Evolutionary conservation across 805 yeast species (phyloP), one percentile per base, ranked within the genome.

Genomic region (Wickerhamomyces silvicola): DNA sequence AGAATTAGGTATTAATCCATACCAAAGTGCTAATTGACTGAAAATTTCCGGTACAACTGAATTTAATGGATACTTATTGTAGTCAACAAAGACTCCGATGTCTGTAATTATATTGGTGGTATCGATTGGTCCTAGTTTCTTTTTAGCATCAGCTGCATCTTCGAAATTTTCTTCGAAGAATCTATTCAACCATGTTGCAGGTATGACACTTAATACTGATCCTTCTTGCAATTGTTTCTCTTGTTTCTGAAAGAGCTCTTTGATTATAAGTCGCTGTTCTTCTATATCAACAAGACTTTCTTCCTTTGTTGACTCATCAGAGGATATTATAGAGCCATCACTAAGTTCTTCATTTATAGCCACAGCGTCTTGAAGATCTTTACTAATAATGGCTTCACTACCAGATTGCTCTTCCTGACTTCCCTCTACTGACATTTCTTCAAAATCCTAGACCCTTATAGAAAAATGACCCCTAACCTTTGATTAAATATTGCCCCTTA

Each of bases 11-110:
- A 54, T 47, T 15, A 71, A 31, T 0, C 81, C 82, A 50, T 76
- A 78, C 78, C 81, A 72, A 20, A 62, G 59, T 1, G 50, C 53
- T 8, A 80, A 50, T 36, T 60, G 47, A 3, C 60, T 45, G 42
- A 72, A 78, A 3, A 70, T 61, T 5, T 57, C 52, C 6, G 67
- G 68, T 0, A 72, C 57, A 1, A 79, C 54, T 0, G 62, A 46
- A 32, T 55, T 22, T 36, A 63, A 45, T 10, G 64, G 57, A 30
- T 44, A 29, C 12, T 34, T 19, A 14, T 39, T 30, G 39, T 47
- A 43, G 24, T 59, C 62, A 22, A 63, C 58, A 37, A 75, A 62
- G 22, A 64, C 54, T 2, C 75, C 75, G 27, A 56, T 54, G 11
- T 55, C 59, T 36, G 66, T 70, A n/a, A 70, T 57, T 12, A 79